phyloP scores from a whole-genome alignment of 352 stramenopile species.

The Phytophthora capsici region DNA sequence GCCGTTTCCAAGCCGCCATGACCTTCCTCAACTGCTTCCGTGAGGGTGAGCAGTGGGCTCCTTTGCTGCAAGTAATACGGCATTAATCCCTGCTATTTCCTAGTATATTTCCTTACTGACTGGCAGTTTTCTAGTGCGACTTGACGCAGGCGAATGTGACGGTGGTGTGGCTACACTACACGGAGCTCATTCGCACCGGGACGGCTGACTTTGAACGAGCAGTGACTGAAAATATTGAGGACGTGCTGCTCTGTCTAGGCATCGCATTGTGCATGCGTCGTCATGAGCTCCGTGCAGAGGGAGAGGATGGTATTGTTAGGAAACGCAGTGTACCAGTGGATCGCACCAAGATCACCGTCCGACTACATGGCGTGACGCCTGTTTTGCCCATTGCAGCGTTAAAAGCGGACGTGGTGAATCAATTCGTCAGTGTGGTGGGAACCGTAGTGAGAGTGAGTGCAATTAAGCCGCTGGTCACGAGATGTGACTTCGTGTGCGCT shows the following conservation, averaged over 20 bases:
- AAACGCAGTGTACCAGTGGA: conserved; percentile 53
- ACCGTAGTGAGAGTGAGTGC: conserved; percentile 86
- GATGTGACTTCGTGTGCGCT: conserved; percentile 88
- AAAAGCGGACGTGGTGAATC: conserved; percentile 78
- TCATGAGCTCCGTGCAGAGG: conserved; percentile 60
- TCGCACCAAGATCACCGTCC: conserved; percentile 60
- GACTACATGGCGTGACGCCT: conserved; percentile 72
- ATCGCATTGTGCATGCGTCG: conserved; percentile 71
- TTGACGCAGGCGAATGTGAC: conserved; percentile 54
- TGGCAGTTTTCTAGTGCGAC: conserved; percentile 43
- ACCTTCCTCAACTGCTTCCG: conserved; percentile 68
- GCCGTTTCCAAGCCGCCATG: conserved; percentile 60
- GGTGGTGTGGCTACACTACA: conserved; percentile 61
- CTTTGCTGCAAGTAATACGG: conserved; percentile 43
- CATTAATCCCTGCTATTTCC: no score
- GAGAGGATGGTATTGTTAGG: conserved; percentile 51
- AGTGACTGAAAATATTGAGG: conserved; percentile 61
- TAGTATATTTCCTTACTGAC: not conserved
- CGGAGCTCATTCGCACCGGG: conserved; percentile 53
- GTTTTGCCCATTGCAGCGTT: conserved; percentile 70
- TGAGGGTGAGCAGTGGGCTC: conserved; percentile 54
- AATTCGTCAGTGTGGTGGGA: conserved; percentile 76
- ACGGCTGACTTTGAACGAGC: conserved; percentile 61
- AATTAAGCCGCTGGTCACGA: conserved; percentile 86
- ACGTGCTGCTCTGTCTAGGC: conserved; percentile 69